These are phyloP conservation scores for Heterobasidion annosum DNA, from an alignment of 1,284 basidiomycete genomes.

Conservation along the genomic window DNA sequence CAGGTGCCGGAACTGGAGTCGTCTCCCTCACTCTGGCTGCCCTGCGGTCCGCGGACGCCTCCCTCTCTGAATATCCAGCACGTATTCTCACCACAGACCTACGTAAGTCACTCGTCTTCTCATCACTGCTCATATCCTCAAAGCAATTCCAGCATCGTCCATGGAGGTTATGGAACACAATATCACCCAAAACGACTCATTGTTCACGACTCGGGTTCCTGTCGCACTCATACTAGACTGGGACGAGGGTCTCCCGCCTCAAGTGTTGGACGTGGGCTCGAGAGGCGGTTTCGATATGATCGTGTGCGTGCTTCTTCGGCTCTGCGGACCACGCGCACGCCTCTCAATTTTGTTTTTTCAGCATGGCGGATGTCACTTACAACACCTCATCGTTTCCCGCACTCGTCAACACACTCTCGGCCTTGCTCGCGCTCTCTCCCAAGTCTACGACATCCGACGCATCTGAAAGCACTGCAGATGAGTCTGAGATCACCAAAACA, in stretches of 20 bases:
- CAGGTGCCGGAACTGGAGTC: conserved; percentile 79
- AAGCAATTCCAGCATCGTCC: conserved; percentile 50
- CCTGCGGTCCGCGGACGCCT: conserved; percentile 26
- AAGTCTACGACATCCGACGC: conserved; percentile 6
- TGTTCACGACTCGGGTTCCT: conserved; percentile 23
- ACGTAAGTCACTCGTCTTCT: conserved; percentile 32
- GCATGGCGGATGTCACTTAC: conserved; percentile 88
- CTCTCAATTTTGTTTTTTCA: conserved; percentile 16
- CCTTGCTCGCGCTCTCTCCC: conserved; percentile 27
- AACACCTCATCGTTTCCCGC: conserved; percentile 78
- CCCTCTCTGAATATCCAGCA: conserved; percentile 19
- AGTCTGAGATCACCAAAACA: background rate
- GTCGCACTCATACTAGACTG: conserved; percentile 60
- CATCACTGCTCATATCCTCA: background rate
- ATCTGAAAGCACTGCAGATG: background rate
- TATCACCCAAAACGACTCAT: conserved; percentile 39
- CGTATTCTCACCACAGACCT: conserved; percentile 66
- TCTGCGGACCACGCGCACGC: no score
- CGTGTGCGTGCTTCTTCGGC: conserved; percentile 28
- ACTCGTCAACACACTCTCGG: conserved; percentile 45
- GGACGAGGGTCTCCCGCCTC: conserved; percentile 46
- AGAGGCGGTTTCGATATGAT: conserved; percentile 42
- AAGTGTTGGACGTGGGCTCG: conserved; percentile 20
- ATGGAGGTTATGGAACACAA: conserved; percentile 73
- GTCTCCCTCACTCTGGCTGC: conserved; percentile 62